phyloP scores from a whole-genome alignment of 306 rosid species.

The Albizia julibrissin region DNA sequence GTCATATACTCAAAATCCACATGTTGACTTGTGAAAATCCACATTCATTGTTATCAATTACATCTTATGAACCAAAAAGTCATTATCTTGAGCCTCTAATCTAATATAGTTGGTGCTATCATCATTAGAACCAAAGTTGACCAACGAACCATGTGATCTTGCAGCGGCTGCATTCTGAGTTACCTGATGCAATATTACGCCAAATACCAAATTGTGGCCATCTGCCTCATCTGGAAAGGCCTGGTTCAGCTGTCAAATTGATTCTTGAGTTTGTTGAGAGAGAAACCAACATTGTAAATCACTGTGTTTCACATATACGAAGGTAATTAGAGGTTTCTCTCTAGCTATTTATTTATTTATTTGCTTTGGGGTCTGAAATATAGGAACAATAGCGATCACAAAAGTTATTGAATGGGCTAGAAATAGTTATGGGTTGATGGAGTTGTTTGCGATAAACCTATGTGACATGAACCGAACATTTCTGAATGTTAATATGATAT shows the following conservation, averaged over 20 bases:
- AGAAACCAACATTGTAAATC: conserved; percentile 37
- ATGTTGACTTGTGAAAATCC: neutral
- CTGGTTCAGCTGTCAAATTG: conserved; percentile 49
- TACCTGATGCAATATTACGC: conserved; percentile 59
- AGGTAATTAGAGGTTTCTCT: neutral
- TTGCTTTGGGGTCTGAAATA: neutral
- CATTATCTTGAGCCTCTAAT: conserved; percentile 1
- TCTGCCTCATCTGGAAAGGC: conserved; percentile 76
- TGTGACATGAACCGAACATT: neutral
- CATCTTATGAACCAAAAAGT: conserved; percentile 14
- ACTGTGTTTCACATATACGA: conserved; percentile 29
- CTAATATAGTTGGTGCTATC: neutral
- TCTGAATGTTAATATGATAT: neutral
- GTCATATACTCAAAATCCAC: neutral
- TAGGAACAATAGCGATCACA: neutral
- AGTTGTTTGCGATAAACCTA: neutral
- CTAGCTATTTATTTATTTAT: neutral
- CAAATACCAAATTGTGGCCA: conserved; percentile 74
- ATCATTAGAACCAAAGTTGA: neutral
- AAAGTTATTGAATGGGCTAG: neutral
- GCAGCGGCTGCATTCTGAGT: conserved; percentile 70
- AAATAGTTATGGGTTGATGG: neutral
- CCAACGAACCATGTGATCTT: conserved; percentile 1
- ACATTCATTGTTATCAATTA: neutral
- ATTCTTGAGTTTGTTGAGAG: conserved; percentile 55